Conservation (phyloP, 495 filamentous ascomycete genomes). For the Penicillium lividum region DNA sequence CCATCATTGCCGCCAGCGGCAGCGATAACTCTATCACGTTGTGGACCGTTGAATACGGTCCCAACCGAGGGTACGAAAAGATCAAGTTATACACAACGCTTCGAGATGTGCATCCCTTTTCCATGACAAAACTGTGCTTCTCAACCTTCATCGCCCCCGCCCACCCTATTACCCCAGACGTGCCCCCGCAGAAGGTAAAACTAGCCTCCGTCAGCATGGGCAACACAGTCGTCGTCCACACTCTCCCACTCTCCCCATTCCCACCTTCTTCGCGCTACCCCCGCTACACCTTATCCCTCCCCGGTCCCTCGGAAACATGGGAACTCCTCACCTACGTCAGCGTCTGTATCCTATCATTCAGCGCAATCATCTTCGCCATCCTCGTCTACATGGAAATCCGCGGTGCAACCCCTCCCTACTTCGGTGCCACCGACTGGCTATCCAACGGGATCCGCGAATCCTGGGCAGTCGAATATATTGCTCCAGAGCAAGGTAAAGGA, state of each 20-base stretch:
- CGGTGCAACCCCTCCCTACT: constrained; percentile 57
- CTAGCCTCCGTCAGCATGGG: constrained; percentile 84
- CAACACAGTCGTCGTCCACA: constrained; percentile 83
- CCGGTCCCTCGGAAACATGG: constrained; percentile 50
- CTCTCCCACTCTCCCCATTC: constrained; percentile 68
- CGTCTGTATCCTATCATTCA: constrained; percentile 52
- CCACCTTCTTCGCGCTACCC: constrained; percentile 47
- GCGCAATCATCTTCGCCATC: constrained; percentile 59
- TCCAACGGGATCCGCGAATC: constrained; percentile 34
- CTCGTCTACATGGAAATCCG: constrained; percentile 70
- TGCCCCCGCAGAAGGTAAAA: constrained; percentile 64
- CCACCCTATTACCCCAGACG: constrained; percentile 43
- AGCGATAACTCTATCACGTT: constrained; percentile 80
- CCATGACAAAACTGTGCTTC: constrained; percentile 83
- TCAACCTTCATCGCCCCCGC: constrained; percentile 66
- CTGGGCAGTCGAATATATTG: constrained; percentile 24
- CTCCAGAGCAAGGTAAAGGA: constrained; percentile 16
- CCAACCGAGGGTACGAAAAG: constrained; percentile 52
- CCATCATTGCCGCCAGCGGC: constrained; percentile 77
- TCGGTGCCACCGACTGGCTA: constrained; percentile 54
- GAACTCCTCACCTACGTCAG: constrained; percentile 48
- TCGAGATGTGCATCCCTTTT: constrained; percentile 73
- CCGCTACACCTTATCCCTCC: constrained; percentile 69
- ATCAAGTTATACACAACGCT: constrained; percentile 65
- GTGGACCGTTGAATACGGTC: constrained; percentile 65